Conservation (phyloP, 2,329 filamentous ascomycete genomes). For the Trichothecium roseum region DNA sequence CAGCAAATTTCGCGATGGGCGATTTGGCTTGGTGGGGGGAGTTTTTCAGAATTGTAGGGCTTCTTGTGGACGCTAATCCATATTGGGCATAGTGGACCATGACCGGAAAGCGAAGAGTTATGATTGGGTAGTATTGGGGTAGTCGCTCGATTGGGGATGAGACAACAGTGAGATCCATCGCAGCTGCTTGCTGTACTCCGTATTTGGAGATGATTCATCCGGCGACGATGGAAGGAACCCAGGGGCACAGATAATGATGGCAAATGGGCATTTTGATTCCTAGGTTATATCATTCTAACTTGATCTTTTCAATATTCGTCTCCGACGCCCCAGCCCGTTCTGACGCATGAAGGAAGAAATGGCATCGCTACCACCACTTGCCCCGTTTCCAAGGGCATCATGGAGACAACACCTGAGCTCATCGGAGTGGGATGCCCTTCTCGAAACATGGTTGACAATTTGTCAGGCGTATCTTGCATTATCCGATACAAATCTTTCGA, state of each 20-base stretch:
- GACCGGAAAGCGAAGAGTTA: neutral
- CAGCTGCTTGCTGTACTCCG: neutral
- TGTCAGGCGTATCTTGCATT: conserved; percentile 54
- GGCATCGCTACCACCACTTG: conserved; percentile 57
- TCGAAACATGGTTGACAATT: conserved; percentile 67
- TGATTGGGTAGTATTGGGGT: conserved; percentile 7
- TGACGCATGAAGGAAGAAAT: conserved; percentile 14
- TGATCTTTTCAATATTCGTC: no score
- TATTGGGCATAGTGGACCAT: neutral
- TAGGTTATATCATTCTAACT: no score
- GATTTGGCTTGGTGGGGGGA: conserved; percentile 8
- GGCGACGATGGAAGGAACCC: conserved; percentile 15
- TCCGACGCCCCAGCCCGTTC: no score
- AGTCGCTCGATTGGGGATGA: neutral
- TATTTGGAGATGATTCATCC: conserved; percentile 26
- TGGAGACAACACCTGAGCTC: conserved; percentile 57
- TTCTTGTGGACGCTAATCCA: conserved; percentile 12
- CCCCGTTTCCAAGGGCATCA: conserved; percentile 60
- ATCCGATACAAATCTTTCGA: conserved; percentile 42
- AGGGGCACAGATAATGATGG: conserved; percentile 4
- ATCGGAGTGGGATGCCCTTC: conserved; percentile 66
- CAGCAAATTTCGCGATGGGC: no score
- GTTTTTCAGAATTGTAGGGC: conserved; percentile 3
- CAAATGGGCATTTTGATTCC: no score
- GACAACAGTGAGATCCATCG: conserved; percentile 3